phyloP scores from a whole-genome alignment of 306 rosid genomes.

The Quercus cerris region DNA sequence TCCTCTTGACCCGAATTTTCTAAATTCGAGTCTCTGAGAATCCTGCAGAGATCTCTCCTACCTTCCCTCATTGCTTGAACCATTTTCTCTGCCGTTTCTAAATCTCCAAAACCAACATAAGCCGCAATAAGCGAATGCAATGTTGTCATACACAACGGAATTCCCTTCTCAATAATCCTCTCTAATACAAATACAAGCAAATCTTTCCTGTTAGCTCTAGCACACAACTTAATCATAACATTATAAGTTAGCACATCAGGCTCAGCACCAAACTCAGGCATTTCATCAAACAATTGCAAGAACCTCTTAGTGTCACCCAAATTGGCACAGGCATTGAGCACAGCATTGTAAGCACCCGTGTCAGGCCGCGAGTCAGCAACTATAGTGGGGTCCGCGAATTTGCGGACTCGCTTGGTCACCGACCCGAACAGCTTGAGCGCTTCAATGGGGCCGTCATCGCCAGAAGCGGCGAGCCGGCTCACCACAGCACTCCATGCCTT shows the following conservation, averaged over 20 bases:
- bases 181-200: conserved; percentile 74
- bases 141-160: conserved; percentile 63
- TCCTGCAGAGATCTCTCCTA: conserved; percentile 65
- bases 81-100: conserved; percentile 71
- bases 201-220: conserved; percentile 57
- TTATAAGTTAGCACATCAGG: conserved; percentile 84
- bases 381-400: conserved; percentile 36
- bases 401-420: conserved; percentile 55
- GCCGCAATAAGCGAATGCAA: conserved; percentile 78
- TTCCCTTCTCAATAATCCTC: conserved; percentile 60
- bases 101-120: conserved; percentile 75
- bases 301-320: conserved; percentile 58
- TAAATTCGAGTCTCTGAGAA: conserved; percentile 46
- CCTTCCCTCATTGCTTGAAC: conserved; percentile 93
- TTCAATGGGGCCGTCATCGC: conserved; percentile 61
- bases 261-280: conserved; percentile 47
- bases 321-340: conserved; percentile 83
- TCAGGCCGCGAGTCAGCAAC: conserved; percentile 72
- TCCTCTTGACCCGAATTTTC: conserved; percentile 17
- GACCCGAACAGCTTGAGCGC: conserved; percentile 58
- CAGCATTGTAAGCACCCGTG: conserved; percentile 81
- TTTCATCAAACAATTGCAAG: conserved; percentile 86
- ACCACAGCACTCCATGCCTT: conserved; percentile 96
- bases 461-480: conserved; percentile 59
- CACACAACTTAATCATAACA: conserved; percentile 73